These are phyloP conservation scores for Dispira simplex DNA, from an alignment of 192 early-diverging fungal genomes.

Conservation along the genomic window DNA sequence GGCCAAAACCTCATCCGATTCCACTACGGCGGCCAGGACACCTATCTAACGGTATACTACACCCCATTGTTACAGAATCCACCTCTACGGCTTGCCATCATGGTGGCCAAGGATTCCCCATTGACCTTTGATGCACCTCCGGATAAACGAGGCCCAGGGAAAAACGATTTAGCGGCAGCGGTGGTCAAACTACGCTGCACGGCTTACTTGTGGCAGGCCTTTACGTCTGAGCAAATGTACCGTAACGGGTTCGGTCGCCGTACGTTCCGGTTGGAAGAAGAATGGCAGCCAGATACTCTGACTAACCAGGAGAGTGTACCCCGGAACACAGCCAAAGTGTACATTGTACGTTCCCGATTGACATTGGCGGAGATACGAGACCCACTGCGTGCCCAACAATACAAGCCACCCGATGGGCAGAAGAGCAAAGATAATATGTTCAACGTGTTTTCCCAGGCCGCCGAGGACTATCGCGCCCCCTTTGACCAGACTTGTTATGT, in stretches of 20 bases:
- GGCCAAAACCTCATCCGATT: conserved; percentile 37
- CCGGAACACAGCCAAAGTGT: conserved; percentile 37
- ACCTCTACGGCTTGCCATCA: conserved; percentile 35
- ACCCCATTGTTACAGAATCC: conserved; percentile 33
- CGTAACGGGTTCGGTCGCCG: conserved; percentile 50
- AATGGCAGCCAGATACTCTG: conserved; percentile 33
- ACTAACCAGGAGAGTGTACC: conserved; percentile 22
- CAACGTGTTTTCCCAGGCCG: conserved; percentile 27
- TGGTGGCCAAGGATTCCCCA: conserved; percentile 39
- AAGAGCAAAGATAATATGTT: conserved; percentile 28
- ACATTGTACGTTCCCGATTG: conserved; percentile 29
- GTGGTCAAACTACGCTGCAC: conserved; percentile 38
- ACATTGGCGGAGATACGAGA: conserved; percentile 38
- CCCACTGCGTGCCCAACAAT: conserved; percentile 41
- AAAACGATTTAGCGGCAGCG: conserved; percentile 31
- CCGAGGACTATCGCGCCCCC: conserved; percentile 29
- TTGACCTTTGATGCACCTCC: conserved; percentile 41
- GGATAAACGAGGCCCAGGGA: conserved; percentile 22
- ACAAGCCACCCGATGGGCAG: conserved; percentile 21
- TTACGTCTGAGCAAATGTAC: conserved; percentile 49
- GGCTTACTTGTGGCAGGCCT: conserved; percentile 60
- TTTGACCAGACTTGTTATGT: conserved; percentile 27
- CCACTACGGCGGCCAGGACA: conserved; percentile 20
- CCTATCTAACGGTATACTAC: conserved; percentile 29
- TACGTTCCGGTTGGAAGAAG: conserved; percentile 48